Evolutionary conservation across 1,284 basidiomycete genomes (phyloP).

Genomic region (Rhodotorula sp.): DNA sequence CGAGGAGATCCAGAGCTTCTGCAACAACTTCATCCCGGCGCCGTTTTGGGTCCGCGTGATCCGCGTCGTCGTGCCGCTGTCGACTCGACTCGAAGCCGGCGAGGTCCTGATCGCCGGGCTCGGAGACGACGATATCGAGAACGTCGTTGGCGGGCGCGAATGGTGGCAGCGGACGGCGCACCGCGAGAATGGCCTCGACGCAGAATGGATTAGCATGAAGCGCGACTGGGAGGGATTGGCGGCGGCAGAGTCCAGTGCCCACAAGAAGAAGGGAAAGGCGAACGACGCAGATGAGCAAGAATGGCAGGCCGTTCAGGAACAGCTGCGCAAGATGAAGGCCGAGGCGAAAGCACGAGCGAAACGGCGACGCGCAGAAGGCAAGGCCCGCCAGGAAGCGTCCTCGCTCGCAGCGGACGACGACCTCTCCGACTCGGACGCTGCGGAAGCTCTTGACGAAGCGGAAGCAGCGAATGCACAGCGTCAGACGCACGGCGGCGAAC

Average conservation of each 20-base stretch:
- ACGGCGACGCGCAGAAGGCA: constrained; percentile 20
- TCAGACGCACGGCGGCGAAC: constrained; percentile 10
- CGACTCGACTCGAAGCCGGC: constrained; percentile 74
- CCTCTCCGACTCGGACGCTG: neutral
- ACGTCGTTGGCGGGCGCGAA: constrained; percentile 80
- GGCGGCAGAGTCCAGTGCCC: constrained; percentile 26
- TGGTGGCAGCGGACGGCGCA: constrained; percentile 95
- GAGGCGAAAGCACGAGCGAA: constrained; percentile 13
- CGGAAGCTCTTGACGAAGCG: neutral
- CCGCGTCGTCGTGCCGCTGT: constrained; percentile 62
- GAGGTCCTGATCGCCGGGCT: constrained; percentile 71
- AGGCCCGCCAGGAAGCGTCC: neutral
- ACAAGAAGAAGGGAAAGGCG: constrained; percentile 12
- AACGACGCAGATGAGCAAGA: constrained; percentile 7
- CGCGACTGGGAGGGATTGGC: constrained; percentile 49
- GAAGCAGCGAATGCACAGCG: constrained; percentile 5
- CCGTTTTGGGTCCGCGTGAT: constrained; percentile 85
- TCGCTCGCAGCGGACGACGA: neutral
- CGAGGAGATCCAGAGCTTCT: constrained; percentile 78
- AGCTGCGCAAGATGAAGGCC: constrained; percentile 17
- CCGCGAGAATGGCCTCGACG: constrained; percentile 70
- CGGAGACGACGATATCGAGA: constrained; percentile 75
- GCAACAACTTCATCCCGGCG: constrained; percentile 78
- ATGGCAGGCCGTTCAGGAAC: constrained; percentile 3
- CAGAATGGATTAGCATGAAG: constrained; percentile 79